phyloP scores from a whole-genome alignment of 257 asterid genomes.

The Scutellaria barbata region DNA sequence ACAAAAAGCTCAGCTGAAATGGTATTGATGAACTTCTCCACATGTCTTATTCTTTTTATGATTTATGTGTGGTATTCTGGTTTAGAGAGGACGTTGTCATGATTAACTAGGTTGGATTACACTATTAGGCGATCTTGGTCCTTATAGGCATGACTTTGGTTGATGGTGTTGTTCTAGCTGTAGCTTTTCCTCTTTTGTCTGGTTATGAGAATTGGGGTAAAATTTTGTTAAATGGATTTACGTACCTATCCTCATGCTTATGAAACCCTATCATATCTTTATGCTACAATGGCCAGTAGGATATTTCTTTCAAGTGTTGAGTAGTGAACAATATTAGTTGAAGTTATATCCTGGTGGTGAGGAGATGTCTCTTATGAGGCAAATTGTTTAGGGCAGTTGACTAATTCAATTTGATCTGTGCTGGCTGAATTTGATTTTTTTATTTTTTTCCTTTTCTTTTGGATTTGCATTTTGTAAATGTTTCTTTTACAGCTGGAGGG shows the following conservation, averaged over 20 bases:
- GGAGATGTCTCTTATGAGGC: not conserved
- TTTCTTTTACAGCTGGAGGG: slow-evolving; percentile 10
- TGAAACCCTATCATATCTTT: slow-evolving; percentile 19
- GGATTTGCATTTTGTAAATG: not conserved
- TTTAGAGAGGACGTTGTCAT: slow-evolving; percentile 9
- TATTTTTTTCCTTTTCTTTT: not conserved
- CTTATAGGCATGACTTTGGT: slow-evolving; percentile 4
- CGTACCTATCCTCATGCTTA: slow-evolving; percentile 22
- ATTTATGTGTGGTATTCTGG: not conserved
- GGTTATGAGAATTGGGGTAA: slow-evolving; percentile 17
- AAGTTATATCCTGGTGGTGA: no score
- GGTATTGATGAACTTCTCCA: slow-evolving; percentile 12
- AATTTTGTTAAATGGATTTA: slow-evolving; percentile 1
- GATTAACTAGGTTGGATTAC: slow-evolving; percentile 18
- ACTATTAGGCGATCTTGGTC: slow-evolving; percentile 18
- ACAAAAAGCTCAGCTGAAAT: slow-evolving; percentile 9
- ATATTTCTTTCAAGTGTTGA: slow-evolving; percentile 22
- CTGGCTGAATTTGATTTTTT: not conserved
- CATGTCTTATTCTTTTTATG: slow-evolving; percentile 5
- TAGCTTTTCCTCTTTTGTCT: slow-evolving; percentile 10
- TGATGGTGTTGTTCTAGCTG: slow-evolving; percentile 21
- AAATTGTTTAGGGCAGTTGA: slow-evolving; percentile 15
- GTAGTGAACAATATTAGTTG: not conserved
- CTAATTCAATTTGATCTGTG: slow-evolving; percentile 16
- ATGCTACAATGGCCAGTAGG: not conserved